Evolutionary conservation across 2,329 filamentous ascomycete genomes (phyloP), one percentile per base, ranked within the genome.

Genomic region (Endothia cerciana): DNA sequence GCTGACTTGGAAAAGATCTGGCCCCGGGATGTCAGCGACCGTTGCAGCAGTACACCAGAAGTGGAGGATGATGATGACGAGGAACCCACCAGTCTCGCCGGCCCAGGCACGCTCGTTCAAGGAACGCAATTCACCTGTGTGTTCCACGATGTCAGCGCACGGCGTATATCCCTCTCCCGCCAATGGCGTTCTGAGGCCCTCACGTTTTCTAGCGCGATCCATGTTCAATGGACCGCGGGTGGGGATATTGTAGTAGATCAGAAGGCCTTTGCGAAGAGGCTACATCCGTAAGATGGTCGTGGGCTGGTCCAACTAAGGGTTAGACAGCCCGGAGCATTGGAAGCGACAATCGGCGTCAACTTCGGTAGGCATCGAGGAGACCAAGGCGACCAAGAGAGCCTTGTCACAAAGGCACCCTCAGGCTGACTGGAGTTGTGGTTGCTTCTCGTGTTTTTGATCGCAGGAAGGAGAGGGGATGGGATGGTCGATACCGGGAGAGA

Each of bases 61-160:
- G 22, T 25, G 19, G 36, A 53, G 49, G 60, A 62, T 1, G 7
- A 33, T 17, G 25, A 62, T 1, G 7, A 33, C n/a, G 25, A 68
- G 67, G 71, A 58, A 70, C 77, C 69, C 76, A 97, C 94, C 92
- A 83, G 86, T 89, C 74, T 97, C 92, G 74, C 93, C 94, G 76
- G 91, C 85, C 95, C 95, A 99, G 69, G 91, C 92, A 80, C 88
- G 87, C 75, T 89, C 86, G 78, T 99, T 99, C 74, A 96, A 83
- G 81, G 91, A 87, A 83, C 93, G 92, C 80, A 98, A 85, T 83
- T 97, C 92, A 82, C 93, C 93, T 97, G 76, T 53, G 71, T 60
- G 71, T 60, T 51, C 7, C 11, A 51, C 57, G 65, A 66, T 67
- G 63, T 77, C 67, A 77, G 73, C 61, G 15, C 4, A 25, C 40